Percentiles rank a stretch among this genome's conserved stretches.
Evolutionary conservation across 176 grass and related monocot genomes (phyloP).

Genomic region (Dendrocalamus sinicus): DNA sequence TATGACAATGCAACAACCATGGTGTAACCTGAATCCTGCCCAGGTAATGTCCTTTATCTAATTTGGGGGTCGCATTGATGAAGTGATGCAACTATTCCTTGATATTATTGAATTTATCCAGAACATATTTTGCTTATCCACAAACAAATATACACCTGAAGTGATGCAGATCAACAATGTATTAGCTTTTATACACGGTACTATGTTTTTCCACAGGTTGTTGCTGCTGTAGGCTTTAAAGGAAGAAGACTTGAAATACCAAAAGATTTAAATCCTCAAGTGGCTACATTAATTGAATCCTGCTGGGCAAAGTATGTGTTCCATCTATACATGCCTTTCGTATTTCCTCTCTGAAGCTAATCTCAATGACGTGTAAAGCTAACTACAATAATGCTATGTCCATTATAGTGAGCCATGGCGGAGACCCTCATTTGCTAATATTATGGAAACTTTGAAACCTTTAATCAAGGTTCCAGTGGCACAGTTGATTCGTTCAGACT

Average conservation of each 20-base stretch:
- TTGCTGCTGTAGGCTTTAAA: slow-evolving; percentile 96
- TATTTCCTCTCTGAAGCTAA: background rate
- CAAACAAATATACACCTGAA: slow-evolving; percentile 25
- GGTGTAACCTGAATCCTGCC: slow-evolving; percentile 91
- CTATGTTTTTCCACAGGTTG: slow-evolving; percentile 58
- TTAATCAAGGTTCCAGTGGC: slow-evolving; percentile 57
- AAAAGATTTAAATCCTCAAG: slow-evolving; percentile 75
- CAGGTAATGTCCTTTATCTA: slow-evolving; percentile 55
- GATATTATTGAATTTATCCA: background rate
- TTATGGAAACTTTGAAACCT: slow-evolving; percentile 76
- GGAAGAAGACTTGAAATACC: slow-evolving; percentile 87
- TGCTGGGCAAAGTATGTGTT: slow-evolving; percentile 89
- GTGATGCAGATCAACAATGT: background rate
- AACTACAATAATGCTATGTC: slow-evolving; percentile 20
- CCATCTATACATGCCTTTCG: slow-evolving; percentile 12
- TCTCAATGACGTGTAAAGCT: background rate
- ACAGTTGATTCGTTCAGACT: slow-evolving; percentile 50
- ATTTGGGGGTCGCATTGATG: background rate
- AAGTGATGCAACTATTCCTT: background rate
- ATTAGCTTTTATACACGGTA: background rate
- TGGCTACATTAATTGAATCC: slow-evolving; percentile 78
- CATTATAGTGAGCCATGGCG: slow-evolving; percentile 71
- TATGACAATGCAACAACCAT: slow-evolving; percentile 97
- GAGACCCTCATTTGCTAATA: slow-evolving; percentile 83
- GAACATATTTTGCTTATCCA: slow-evolving; percentile 13